Evolutionary conservation across 1,284 basidiomycete species (phyloP).

Genomic region (Cryptococcus sp.): DNA sequence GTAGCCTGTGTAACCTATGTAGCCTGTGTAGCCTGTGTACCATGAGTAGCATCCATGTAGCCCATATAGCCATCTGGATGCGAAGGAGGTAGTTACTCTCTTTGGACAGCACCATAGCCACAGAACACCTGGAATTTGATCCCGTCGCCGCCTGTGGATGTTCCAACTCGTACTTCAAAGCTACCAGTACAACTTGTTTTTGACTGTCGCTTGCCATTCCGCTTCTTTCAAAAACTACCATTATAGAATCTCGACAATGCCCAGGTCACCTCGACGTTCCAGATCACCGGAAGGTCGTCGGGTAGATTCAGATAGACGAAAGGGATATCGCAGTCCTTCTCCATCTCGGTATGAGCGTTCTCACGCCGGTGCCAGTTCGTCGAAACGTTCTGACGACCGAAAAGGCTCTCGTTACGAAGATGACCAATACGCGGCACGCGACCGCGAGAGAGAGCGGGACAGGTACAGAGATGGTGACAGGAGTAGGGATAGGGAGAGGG

Average conservation of each 20-base stretch:
- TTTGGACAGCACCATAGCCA: too few species aligned
- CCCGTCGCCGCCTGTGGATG: too few species aligned
- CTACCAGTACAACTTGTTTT: too few species aligned
- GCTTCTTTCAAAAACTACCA: too few species aligned
- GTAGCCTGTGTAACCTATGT: too few species aligned
- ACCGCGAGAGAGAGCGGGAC: slow-evolving; percentile 22
- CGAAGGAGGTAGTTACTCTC: too few species aligned
- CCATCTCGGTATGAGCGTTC: slow-evolving; percentile 22
- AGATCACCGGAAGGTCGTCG: slow-evolving; percentile 18
- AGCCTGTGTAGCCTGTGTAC: too few species aligned
- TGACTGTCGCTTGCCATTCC: too few species aligned
- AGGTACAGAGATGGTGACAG: slow-evolving; percentile 16
- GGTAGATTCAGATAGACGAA: neutral
- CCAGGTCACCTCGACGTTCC: slow-evolving; percentile 20
- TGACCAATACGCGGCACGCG: slow-evolving; percentile 17
- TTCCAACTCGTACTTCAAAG: too few species aligned
- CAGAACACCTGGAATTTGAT: too few species aligned
- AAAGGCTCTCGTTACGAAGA: slow-evolving; percentile 24
- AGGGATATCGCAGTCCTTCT: slow-evolving; percentile 16
- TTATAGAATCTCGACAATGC: slow-evolving; percentile 6
- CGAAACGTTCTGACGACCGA: slow-evolving; percentile 17
- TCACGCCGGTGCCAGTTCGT: slow-evolving; percentile 12
- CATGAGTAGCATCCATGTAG: too few species aligned
- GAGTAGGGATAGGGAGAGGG: slow-evolving; percentile 19
- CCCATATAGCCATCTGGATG: too few species aligned